These are phyloP conservation scores for Endoconidiophora laricicola DNA, from an alignment of 2,329 filamentous ascomycete species.

Conservation along the genomic window DNA sequence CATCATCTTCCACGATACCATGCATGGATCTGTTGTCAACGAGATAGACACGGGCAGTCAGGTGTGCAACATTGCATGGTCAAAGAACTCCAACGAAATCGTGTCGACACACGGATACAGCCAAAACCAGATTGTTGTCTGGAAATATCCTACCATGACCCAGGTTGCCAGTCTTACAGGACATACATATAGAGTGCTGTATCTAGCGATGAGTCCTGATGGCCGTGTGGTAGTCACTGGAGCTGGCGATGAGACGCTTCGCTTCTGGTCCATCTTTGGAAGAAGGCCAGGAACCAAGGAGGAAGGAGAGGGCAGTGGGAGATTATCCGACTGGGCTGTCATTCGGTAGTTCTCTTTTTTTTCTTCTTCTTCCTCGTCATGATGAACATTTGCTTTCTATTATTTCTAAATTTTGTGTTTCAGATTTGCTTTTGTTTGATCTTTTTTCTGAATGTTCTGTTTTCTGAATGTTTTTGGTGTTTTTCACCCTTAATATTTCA, in stretches of 20 bases:
- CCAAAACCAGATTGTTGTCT: slow-evolving; percentile 97
- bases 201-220: slow-evolving; percentile 93
- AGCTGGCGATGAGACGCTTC: slow-evolving; percentile 84
- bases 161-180: slow-evolving; percentile 91
- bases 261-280: slow-evolving; percentile 95
- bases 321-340: slow-evolving; percentile 64
- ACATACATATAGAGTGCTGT: slow-evolving; percentile 90
- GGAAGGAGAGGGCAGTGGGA: slow-evolving; percentile 44
- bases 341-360: slow-evolving; percentile 40
- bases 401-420: not conserved
- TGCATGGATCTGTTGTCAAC: slow-evolving; percentile 62
- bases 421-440: no score
- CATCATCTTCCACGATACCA: slow-evolving; percentile 96
- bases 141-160: slow-evolving; percentile 98
- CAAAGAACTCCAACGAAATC: slow-evolving; percentile 92
- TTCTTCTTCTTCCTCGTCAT: not conserved
- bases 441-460: no score
- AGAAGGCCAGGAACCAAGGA: slow-evolving; percentile 58
- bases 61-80: slow-evolving; percentile 97
- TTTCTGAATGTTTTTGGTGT: no score
- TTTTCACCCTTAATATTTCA: no score
- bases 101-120: slow-evolving; percentile 94
- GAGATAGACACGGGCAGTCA: slow-evolving; percentile 94
- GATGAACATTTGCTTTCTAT: not conserved
- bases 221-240: slow-evolving; percentile 88